Evolutionary conservation across 2,329 filamentous ascomycete genomes (phyloP).

Genomic region (Fusarium sp.): DNA sequence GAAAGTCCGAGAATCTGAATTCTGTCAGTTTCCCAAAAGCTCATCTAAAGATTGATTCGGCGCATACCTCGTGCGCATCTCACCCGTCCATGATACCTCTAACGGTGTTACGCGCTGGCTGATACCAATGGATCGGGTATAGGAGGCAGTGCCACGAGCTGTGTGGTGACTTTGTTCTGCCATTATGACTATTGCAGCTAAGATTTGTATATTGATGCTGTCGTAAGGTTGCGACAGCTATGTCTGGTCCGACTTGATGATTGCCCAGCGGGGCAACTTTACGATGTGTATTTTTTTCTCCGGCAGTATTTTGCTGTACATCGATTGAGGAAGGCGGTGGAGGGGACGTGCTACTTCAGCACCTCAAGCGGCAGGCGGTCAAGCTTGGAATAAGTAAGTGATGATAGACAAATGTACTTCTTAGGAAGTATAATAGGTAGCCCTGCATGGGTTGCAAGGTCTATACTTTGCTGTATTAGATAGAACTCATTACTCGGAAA

Average conservation of each 20-base stretch:
- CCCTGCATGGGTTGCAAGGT: not conserved
- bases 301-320: conserved; percentile 33
- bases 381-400: conserved; percentile 5
- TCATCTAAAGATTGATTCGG: not conserved
- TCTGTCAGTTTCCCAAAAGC: conserved; percentile 29
- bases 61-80: conserved; percentile 54
- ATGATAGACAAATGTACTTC: not conserved
- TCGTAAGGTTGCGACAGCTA: conserved; percentile 20
- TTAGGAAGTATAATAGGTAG: not conserved
- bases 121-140: conserved; percentile 54
- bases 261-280: conserved; percentile 36
- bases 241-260: conserved; percentile 27
- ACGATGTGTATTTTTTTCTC: conserved; percentile 42
- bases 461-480: not conserved
- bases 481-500: not conserved
- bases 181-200: conserved; percentile 43
- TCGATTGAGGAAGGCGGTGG: conserved; percentile 33
- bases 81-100: conserved; percentile 54
- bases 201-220: conserved; percentile 11
- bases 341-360: not conserved
- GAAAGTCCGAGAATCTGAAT: conserved; percentile 84
- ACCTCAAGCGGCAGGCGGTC: conserved; percentile 42
- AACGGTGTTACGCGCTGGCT: conserved; percentile 56
- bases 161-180: conserved; percentile 48
- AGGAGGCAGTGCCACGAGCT: conserved; percentile 49